Percentiles rank a stretch among this genome's conserved stretches.
Evolutionary conservation across 495 filamentous ascomycete genomes (phyloP).

Genomic region (Bryoglossum gracile): DNA sequence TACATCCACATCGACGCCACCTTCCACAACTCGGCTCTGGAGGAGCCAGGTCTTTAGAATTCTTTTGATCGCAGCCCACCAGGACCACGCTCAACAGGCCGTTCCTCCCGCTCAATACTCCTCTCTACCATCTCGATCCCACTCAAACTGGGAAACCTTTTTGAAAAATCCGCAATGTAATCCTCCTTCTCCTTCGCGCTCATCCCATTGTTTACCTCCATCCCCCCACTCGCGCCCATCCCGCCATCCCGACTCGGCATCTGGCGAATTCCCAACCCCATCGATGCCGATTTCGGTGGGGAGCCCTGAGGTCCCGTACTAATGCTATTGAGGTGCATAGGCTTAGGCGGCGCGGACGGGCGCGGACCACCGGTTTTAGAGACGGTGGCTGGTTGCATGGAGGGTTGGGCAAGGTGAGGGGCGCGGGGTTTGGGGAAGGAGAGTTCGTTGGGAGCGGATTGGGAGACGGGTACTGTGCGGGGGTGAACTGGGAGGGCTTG

Average conservation of each 20-base stretch:
- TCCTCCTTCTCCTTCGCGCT: constrained; percentile 36
- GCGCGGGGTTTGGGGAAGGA: constrained; percentile 17
- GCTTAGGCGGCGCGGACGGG: constrained; percentile 43
- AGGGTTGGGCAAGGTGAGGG: background rate
- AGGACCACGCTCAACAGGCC: background rate
- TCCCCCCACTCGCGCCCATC: no score
- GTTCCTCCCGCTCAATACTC: constrained; percentile 24
- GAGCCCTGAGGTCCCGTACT: constrained; percentile 27
- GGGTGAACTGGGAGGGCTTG: constrained; percentile 24
- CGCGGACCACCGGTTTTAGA: constrained; percentile 21
- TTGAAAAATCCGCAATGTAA: constrained; percentile 60
- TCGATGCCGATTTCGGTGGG: constrained; percentile 3
- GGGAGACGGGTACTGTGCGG: constrained; percentile 4
- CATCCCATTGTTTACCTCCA: no score
- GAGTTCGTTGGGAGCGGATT: constrained; percentile 10
- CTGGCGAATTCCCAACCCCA: background rate
- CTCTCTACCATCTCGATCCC: constrained; percentile 75
- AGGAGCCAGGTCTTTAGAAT: background rate
- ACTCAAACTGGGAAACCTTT: constrained; percentile 72
- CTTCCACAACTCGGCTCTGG: no score
- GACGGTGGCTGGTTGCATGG: constrained; percentile 4
- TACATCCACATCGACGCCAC: no score
- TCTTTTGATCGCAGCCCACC: background rate
- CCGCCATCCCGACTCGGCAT: constrained; percentile 1
- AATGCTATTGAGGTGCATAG: constrained; percentile 43